These are phyloP conservation scores for Auxenochlorella pyrenoidosa DNA, from an alignment of 139 green algal species.

Conservation along the genomic window DNA sequence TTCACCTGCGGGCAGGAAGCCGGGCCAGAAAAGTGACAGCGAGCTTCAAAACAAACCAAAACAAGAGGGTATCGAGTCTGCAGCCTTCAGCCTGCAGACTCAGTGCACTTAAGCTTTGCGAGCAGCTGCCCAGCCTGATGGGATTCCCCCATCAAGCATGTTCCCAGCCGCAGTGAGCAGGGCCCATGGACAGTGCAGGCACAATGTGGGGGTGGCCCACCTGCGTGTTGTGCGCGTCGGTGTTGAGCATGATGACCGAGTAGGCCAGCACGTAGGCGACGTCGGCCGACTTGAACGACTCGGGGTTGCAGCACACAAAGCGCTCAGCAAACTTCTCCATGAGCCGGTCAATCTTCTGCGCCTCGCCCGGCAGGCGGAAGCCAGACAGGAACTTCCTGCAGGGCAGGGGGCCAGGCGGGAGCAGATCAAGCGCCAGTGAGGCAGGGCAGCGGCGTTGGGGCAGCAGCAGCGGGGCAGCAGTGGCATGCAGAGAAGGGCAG, in stretches of 20 bases:
- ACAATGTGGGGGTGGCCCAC: neutral
- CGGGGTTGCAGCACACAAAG: slow-evolving; percentile 92
- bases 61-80: too few species aligned
- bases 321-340: slow-evolving; percentile 99
- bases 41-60: too few species aligned
- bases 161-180: too few species aligned
- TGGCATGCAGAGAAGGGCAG: neutral
- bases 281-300: slow-evolving; percentile 92
- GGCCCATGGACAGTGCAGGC: neutral
- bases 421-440: slow-evolving; percentile 19
- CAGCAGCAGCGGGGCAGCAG: neutral
- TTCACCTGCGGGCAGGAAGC: slow-evolving; percentile 52
- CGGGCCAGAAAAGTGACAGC: neutral
- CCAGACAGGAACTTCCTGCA: slow-evolving; percentile 69
- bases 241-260: slow-evolving; percentile 99
- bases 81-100: too few species aligned
- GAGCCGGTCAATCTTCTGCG: slow-evolving; percentile 99
- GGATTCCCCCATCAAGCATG: too few species aligned
- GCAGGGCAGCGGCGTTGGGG: slow-evolving; percentile 18
- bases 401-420: too few species aligned
- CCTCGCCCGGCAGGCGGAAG: slow-evolving; percentile 95
- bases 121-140: too few species aligned
- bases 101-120: too few species aligned
- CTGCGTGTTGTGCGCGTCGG: slow-evolving; percentile 96
- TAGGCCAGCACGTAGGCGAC: slow-evolving; percentile 99